Evolutionary conservation across 331 rosid genomes (phyloP).

Genomic region (Malus hybrid): DNA sequence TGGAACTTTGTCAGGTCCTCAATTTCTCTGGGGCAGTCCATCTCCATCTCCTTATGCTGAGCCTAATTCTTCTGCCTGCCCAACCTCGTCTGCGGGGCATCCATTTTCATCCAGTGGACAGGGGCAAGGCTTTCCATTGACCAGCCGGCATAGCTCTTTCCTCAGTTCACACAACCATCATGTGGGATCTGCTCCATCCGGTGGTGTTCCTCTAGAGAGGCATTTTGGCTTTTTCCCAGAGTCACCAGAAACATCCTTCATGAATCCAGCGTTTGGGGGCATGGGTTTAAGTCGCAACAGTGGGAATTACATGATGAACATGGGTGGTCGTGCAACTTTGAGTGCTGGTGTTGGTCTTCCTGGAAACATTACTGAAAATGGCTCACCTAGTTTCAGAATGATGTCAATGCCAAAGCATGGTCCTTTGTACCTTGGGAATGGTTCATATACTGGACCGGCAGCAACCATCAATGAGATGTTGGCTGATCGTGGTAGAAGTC

Average conservation of each 20-base stretch:
- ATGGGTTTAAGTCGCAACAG: constrained; percentile 38
- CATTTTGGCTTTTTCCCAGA: constrained; percentile 71
- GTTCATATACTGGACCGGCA: constrained; percentile 56
- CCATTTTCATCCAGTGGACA: constrained; percentile 66
- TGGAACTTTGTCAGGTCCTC: constrained; percentile 86
- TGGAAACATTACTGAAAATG: constrained; percentile 53
- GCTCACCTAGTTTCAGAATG: constrained; percentile 70
- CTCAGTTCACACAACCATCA: constrained; percentile 60
- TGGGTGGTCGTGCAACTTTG: constrained; percentile 42
- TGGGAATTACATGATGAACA: constrained; percentile 55
- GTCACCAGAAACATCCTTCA: constrained; percentile 72
- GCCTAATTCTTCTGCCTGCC: constrained; percentile 64
- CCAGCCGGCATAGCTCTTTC: constrained; percentile 45
- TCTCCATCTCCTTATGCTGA: constrained; percentile 64
- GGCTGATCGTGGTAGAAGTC: constrained; percentile 55
- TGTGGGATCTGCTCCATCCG: constrained; percentile 93
- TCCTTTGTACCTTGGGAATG: constrained; percentile 67
- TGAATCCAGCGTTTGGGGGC: constrained; percentile 42
- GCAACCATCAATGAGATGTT: constrained; percentile 43
- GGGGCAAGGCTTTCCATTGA: constrained; percentile 58
- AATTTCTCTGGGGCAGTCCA: constrained; percentile 96
- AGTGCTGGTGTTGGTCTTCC: constrained; percentile 56
- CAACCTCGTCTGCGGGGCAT: constrained; percentile 52
- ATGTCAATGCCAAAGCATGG: constrained; percentile 61
- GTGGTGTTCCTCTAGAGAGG: constrained; percentile 63